Evolutionary conservation across 208 protist species (phyloP).

Genomic region (Giardia duodenalis): DNA sequence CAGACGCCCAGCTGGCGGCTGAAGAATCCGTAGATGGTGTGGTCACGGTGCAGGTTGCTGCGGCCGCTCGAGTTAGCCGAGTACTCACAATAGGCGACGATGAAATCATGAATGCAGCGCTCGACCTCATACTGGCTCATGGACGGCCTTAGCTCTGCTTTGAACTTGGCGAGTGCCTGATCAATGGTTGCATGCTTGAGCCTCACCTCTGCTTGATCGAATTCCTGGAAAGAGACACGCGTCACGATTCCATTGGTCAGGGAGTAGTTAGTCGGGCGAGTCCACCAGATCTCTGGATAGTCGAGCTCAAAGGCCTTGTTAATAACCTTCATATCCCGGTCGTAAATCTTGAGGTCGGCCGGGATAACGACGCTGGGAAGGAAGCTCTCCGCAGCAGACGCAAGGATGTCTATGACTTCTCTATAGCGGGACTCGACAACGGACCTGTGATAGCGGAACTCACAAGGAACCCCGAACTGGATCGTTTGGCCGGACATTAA

Average conservation of each 20-base stretch:
- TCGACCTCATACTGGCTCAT: background rate
- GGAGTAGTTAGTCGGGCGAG: background rate
- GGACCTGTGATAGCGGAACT: background rate
- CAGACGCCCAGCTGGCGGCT: background rate
- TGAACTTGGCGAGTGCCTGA: background rate
- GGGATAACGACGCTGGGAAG: background rate
- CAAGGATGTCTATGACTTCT: background rate
- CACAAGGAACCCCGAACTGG: background rate
- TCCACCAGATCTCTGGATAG: conserved; percentile 2
- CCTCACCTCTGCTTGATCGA: background rate
- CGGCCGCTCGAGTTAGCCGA: background rate
- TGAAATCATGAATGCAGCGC: background rate
- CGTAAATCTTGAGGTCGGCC: background rate
- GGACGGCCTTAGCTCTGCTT: background rate
- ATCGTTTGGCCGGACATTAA: too few species aligned
- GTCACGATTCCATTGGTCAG: background rate
- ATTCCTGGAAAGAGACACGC: background rate
- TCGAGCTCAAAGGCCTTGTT: background rate
- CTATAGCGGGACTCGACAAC: background rate
- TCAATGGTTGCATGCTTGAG: background rate
- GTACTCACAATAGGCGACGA: background rate
- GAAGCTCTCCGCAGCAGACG: background rate
- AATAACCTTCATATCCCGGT: background rate
- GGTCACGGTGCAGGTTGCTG: background rate
- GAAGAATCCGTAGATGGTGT: background rate